Evolutionary conservation across 306 rosid species (phyloP).

Genomic region (Ceratonia siliqua): DNA sequence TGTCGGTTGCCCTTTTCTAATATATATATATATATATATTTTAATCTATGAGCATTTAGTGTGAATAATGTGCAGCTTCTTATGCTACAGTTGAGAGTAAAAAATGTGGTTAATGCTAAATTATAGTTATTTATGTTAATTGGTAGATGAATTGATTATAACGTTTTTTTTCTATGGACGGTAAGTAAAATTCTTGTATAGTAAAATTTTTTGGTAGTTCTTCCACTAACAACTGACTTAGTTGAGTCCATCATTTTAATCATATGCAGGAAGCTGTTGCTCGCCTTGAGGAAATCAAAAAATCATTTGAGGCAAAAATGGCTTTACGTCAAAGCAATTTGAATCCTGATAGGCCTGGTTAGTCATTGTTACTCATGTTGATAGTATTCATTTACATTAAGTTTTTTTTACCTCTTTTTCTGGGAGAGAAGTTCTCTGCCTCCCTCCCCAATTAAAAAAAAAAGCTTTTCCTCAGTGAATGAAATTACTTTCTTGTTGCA

Average conservation of each 20-base stretch:
- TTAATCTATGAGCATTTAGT: not conserved
- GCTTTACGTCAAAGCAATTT: slow-evolving; percentile 86
- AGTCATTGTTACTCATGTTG: slow-evolving; percentile 35
- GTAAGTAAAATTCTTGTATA: not conserved
- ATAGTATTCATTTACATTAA: not conserved
- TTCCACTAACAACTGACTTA: slow-evolving; percentile 22
- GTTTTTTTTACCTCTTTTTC: not conserved
- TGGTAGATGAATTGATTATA: not conserved
- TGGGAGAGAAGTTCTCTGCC: not conserved
- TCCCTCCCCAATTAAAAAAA: not conserved
- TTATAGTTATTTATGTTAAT: not conserved
- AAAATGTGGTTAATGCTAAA: not conserved
- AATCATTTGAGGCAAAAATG: slow-evolving; percentile 83
- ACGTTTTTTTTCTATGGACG: not conserved
- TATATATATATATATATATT: no score
- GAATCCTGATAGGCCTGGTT: slow-evolving; percentile 98
- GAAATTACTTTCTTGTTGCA: not conserved
- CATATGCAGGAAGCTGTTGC: slow-evolving; percentile 76
- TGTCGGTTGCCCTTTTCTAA: not conserved
- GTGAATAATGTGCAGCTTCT: not conserved
- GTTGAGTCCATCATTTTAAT: not conserved
- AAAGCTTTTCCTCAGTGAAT: not conserved
- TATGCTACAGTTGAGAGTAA: not conserved
- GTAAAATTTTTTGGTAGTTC: slow-evolving; percentile 12
- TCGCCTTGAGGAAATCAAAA: slow-evolving; percentile 87